A percentile compares a stretch with the other conserved stretches of the same genome.
Conservation (phyloP, 305 asterid species). For the Solanum hybrid region DNA sequence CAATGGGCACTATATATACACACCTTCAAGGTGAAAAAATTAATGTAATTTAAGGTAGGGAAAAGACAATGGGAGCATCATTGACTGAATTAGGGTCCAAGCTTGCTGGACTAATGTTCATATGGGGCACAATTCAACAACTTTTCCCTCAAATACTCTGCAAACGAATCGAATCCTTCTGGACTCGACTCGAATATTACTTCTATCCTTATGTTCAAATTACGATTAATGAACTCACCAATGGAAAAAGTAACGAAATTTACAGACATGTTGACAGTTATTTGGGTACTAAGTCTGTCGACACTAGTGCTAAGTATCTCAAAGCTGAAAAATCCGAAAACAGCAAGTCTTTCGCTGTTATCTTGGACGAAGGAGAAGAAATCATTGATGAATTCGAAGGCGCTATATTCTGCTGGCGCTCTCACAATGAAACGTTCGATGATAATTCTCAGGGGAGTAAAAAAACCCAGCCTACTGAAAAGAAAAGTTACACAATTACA, state of each 20-base stretch:
- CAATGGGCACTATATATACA: background rate
- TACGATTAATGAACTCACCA: conserved; percentile 6
- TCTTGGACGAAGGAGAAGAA: conserved; percentile 13
- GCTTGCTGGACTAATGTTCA: conserved; percentile 15
- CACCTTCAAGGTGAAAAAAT: background rate
- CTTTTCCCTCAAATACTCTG: background rate
- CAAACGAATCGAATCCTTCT: background rate
- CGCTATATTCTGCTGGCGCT: background rate
- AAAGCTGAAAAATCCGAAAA: conserved; percentile 9
- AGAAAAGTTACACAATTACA: background rate
- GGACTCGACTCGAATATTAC: background rate
- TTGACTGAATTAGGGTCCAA: conserved; percentile 2
- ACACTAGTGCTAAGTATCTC: conserved; percentile 4
- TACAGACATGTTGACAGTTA: conserved; percentile 3
- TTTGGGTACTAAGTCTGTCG: conserved; percentile 7
- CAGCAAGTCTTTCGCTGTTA: conserved; percentile 2
- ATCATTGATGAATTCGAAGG: conserved; percentile 12
- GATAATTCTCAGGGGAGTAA: background rate
- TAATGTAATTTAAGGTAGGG: background rate
- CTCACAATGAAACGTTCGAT: background rate
- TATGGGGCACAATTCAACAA: conserved; percentile 12
- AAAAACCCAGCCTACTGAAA: background rate
- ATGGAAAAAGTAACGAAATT: conserved; percentile 2
- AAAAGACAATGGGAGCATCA: background rate
- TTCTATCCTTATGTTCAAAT: conserved; percentile 9